Base-by-base conservation (phyloP, 1,284 basidiomycete species). In the Ustilago shanxiensis region DNA sequence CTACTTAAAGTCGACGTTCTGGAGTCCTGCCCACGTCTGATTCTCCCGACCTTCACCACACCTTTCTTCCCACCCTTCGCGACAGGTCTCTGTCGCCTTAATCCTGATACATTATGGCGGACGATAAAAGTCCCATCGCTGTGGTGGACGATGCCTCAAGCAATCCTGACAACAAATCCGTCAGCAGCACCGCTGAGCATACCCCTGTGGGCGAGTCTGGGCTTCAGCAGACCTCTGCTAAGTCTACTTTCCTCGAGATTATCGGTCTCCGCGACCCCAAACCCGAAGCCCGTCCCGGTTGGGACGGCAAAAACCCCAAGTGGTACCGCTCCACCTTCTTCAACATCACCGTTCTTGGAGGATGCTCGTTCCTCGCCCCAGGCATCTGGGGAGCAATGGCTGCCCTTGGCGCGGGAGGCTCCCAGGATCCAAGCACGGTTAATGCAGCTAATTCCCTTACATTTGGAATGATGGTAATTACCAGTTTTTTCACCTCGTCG, bases 391-490 rank as follows among this genome's bases (percentile, higher is more conserved):
- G 81, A 16, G 86, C 86, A 14, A 76, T 22, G 7, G 29, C 50
- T 6, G 69, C 83, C 1, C 71, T 83, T 18, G 86, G 86, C 0
- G 86, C 83, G 0, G 86, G 86, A 18, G 86, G 86, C 3, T 56
- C 65, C 16, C 71, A 79, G 33, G 59, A 72, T 5, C 83, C 82
- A 0, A 79, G 51, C 24, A 78, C 85, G 28, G 86, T 86, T 49
- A 86, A 87, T 33, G 86, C 85, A 2, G 86, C 83, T 58, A 87
- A 87, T 57, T 76, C 83, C 0, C 28, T 86, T 16, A 87, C 86
- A 2, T 87, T 84, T 50, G 84, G 72, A 0, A 66, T 87, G 18
- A 86, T 87, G 81, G 83, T 87, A 13, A 49, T 86, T 33, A 86
- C 86, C 0, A 80, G 79, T 35, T 54, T 84, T 13, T 64, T 81